phyloP scores from a whole-genome alignment of 352 stramenopile species.

The Blastocystis sp. region DNA sequence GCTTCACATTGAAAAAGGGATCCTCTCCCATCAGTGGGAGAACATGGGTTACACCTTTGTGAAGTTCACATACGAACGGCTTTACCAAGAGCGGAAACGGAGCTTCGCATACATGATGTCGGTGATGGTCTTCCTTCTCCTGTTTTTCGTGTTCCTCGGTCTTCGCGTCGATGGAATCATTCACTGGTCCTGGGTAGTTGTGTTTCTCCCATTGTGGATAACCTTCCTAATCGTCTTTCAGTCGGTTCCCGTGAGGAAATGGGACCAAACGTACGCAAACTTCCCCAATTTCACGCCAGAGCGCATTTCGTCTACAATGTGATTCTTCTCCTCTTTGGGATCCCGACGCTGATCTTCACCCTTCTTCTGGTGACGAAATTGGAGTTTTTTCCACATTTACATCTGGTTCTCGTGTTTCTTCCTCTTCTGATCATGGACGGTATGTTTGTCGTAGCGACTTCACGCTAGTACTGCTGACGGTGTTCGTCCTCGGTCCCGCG shows the following conservation, averaged over 20 bases:
- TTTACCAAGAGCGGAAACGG: conserved; percentile 33
- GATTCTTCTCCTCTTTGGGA: conserved; percentile 19
- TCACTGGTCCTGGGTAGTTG: neutral
- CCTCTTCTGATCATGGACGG: conserved; percentile 31
- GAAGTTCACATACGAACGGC: conserved; percentile 38
- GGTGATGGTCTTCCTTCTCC: neutral
- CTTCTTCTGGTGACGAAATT: neutral
- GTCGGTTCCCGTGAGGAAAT: neutral
- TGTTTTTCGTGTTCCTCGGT: conserved; percentile 7
- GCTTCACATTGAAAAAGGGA: neutral
- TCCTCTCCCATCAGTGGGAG: conserved; percentile 36
- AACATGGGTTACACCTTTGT: conserved; percentile 52
- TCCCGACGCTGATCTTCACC: neutral
- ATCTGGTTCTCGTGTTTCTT: conserved; percentile 4
- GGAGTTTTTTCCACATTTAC: neutral
- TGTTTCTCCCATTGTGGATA: conserved; percentile 27
- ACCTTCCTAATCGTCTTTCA: neutral
- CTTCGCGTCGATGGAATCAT: conserved; percentile 11
- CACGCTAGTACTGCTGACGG: neutral
- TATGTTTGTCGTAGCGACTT: neutral
- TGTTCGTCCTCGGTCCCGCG: conserved; percentile 3
- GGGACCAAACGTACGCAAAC: neutral
- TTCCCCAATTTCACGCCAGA: neutral
- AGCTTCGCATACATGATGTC: conserved; percentile 9
- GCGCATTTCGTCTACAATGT: conserved; percentile 10